Conservation (phyloP, 306 rosid species). For the Vachellia collinsii region DNA sequence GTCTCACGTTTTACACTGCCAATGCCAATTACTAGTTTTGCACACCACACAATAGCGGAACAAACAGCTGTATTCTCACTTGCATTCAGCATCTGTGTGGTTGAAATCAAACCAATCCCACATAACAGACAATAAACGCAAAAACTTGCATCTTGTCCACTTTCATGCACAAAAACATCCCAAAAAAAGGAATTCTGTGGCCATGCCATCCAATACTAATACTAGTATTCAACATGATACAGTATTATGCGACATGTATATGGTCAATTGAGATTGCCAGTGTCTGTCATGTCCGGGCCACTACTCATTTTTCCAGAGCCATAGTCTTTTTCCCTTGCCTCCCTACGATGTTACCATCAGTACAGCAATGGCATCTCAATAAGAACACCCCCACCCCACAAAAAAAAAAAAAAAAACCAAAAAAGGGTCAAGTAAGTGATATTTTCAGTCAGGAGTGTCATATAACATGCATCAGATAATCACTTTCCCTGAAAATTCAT, state of each 20-base stretch:
- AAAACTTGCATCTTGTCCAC: neutral
- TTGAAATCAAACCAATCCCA: slow-evolving; percentile 12
- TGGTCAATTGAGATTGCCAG: too few species aligned
- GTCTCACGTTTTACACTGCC: slow-evolving; percentile 27
- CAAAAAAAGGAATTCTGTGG: neutral
- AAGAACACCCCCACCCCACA: too few species aligned
- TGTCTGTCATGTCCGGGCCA: neutral
- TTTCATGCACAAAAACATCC: neutral
- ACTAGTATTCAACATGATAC: too few species aligned
- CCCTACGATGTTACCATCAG: too few species aligned
- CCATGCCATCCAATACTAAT: too few species aligned
- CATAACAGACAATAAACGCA: neutral
- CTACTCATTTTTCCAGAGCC: neutral
- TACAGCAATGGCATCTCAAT: too few species aligned
- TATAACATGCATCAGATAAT: too few species aligned
- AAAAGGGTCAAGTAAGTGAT: too few species aligned
- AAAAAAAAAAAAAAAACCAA: too few species aligned
- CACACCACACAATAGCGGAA: neutral
- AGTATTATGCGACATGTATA: neutral
- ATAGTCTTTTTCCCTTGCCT: too few species aligned
- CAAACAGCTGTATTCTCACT: neutral
- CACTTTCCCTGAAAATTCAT: too few species aligned
- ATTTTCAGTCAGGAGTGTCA: too few species aligned
- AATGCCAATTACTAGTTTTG: slow-evolving; percentile 29
- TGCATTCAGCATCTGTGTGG: neutral